phyloP scores from a whole-genome alignment of 345 rosid genomes.

The Citrus mangshanensis region DNA sequence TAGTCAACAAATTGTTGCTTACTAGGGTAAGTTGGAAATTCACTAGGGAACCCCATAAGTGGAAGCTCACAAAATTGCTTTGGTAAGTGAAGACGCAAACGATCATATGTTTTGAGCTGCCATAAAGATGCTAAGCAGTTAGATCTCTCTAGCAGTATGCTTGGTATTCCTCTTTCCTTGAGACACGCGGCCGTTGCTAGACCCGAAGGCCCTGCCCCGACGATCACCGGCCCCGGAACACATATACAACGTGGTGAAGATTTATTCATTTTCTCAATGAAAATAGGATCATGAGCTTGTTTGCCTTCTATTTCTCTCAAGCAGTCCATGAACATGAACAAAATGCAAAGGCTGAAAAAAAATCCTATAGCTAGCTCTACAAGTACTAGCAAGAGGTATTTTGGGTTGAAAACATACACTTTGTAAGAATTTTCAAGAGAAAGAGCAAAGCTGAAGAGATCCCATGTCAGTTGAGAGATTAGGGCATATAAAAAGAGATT shows the following conservation, averaged over 20 bases:
- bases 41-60: slow-evolving; percentile 50
- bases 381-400: not conserved
- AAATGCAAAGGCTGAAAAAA: not conserved
- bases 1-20: slow-evolving; percentile 70
- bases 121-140: slow-evolving; percentile 78
- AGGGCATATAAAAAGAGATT: slow-evolving; percentile 19
- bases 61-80: slow-evolving; percentile 84
- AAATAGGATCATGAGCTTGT: slow-evolving; percentile 65
- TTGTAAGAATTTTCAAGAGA: slow-evolving; percentile 11
- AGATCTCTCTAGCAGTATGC: slow-evolving; percentile 62
- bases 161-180: slow-evolving; percentile 37
- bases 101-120: slow-evolving; percentile 75
- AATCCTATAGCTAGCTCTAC: not conserved
- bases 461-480: slow-evolving; percentile 25
- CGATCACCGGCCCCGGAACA: slow-evolving; percentile 55
- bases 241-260: slow-evolving; percentile 21
- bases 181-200: slow-evolving; percentile 78
- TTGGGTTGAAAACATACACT: not conserved
- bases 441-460: slow-evolving; percentile 16
- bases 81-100: slow-evolving; percentile 78
- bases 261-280: slow-evolving; percentile 23
- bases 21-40: slow-evolving; percentile 66
- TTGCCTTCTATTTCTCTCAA: slow-evolving; percentile 78
- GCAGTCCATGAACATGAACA: slow-evolving; percentile 43
- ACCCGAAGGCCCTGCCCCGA: slow-evolving; percentile 86